These are phyloP conservation scores for Hypoxylon intermedium DNA, from an alignment of 495 filamentous ascomycete genomes.

Conservation along the genomic window DNA sequence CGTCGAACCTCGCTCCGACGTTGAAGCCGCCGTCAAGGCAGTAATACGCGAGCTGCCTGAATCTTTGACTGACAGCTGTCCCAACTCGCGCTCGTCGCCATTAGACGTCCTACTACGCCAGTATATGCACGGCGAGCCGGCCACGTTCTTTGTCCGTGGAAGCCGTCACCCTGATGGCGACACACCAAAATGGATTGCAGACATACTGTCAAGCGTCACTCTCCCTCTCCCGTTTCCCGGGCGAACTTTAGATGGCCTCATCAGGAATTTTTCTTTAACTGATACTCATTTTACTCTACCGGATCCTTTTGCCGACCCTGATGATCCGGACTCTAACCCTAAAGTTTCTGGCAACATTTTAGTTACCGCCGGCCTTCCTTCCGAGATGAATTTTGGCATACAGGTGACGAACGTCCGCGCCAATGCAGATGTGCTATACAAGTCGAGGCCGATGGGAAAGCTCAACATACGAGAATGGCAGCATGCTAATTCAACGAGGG, in stretches of 20 bases:
- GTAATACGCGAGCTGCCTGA: conserved; percentile 74
- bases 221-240: conserved; percentile 86
- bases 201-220: conserved; percentile 80
- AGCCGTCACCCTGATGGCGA: conserved; percentile 66
- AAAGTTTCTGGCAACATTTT: conserved; percentile 81
- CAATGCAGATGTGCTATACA: conserved; percentile 78
- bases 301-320: conserved; percentile 75
- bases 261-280: conserved; percentile 83
- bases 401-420: conserved; percentile 78
- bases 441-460: conserved; percentile 73
- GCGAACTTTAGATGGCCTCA: conserved; percentile 75
- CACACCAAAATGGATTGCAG: conserved; percentile 80
- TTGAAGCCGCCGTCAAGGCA: conserved; percentile 71
- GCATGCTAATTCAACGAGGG: conserved; percentile 75
- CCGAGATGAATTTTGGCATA: conserved; percentile 84
- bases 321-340: conserved; percentile 74
- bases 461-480: conserved; percentile 85
- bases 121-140: conserved; percentile 80
- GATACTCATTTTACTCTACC: conserved; percentile 87
- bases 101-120: conserved; percentile 81
- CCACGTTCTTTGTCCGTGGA: conserved; percentile 81
- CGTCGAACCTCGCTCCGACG: conserved; percentile 68
- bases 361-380: conserved; percentile 75
- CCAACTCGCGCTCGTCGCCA: conserved; percentile 76
- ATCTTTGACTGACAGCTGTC: conserved; percentile 72